Evolutionary conservation across 192 early-diverging fungal species (phyloP).

Genomic region (Linnemannia schmuckeri): DNA sequence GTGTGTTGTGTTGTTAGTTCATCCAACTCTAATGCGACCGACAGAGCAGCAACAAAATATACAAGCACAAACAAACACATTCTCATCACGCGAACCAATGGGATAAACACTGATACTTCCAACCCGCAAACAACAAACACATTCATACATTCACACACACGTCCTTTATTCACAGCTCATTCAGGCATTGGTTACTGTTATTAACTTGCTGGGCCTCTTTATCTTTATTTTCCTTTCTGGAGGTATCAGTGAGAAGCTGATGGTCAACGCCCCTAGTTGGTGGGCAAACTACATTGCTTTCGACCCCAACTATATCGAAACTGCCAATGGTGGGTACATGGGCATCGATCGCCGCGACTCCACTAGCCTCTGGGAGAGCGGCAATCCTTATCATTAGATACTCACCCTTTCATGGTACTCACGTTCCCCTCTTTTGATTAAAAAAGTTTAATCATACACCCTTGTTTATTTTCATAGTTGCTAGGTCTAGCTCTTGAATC

Average conservation of each 20-base stretch:
- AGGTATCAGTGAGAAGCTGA: constrained; percentile 32
- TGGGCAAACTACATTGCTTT: constrained; percentile 26
- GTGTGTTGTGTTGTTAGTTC: background rate
- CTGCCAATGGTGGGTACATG: constrained; percentile 12
- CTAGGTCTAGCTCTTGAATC: background rate
- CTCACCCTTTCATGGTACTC: background rate
- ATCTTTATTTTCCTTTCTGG: constrained; percentile 64
- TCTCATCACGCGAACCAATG: background rate
- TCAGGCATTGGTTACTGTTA: background rate
- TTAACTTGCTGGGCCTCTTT: constrained; percentile 29
- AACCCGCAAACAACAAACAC: background rate
- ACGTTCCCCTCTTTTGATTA: background rate
- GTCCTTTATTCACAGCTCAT: background rate
- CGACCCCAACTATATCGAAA: background rate
- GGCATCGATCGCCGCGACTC: constrained; percentile 13
- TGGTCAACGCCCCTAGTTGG: constrained; percentile 13
- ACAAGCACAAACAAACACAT: background rate
- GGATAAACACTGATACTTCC: background rate
- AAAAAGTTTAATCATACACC: background rate
- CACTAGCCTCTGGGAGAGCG: background rate
- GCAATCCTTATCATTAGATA: background rate
- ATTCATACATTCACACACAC: background rate
- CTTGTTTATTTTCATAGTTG: background rate
- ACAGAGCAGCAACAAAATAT: background rate
- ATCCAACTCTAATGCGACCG: no score